A percentile compares a stretch with the other conserved stretches of the same genome.
These are phyloP conservation scores for Macrolepiota fuliginosa DNA, from an alignment of 768 basidiomycete genomes.

Conservation along the genomic window DNA sequence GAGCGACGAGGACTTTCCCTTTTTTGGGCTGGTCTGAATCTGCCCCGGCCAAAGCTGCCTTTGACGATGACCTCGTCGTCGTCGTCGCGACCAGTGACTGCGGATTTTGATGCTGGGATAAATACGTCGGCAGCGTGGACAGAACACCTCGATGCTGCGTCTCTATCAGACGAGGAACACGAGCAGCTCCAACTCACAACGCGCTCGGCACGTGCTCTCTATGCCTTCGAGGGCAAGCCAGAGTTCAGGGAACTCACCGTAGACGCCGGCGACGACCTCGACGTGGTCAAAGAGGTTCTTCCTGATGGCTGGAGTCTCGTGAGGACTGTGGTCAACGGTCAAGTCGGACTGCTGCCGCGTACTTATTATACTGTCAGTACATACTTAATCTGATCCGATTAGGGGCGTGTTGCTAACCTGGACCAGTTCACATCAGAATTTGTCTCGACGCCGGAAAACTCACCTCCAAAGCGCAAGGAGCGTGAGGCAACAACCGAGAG, in stretches of 20 bases:
- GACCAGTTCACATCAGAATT: conserved; percentile 68
- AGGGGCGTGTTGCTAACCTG: conserved; percentile 4
- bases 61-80: background rate
- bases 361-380: conserved; percentile 73
- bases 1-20: background rate
- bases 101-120: conserved; percentile 73
- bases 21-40: background rate
- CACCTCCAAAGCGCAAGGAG: conserved; percentile 26
- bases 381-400: background rate
- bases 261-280: conserved; percentile 66
- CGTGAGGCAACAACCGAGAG: conserved; percentile 29
- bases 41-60: background rate
- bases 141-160: conserved; percentile 27
- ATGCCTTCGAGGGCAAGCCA: conserved; percentile 70
- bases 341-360: conserved; percentile 66
- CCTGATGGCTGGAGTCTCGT: conserved; percentile 84
- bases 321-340: conserved; percentile 43
- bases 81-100: conserved; percentile 23
- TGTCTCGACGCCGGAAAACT: conserved; percentile 42
- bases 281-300: conserved; percentile 68
- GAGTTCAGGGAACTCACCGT: conserved; percentile 73
- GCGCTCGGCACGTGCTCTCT: conserved; percentile 65
- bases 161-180: conserved; percentile 43
- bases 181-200: conserved; percentile 31
- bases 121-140: conserved; percentile 81